Evolutionary conservation across 2,329 filamentous ascomycete genomes (phyloP).

Genomic region (Tolypocladium guangdongense): DNA sequence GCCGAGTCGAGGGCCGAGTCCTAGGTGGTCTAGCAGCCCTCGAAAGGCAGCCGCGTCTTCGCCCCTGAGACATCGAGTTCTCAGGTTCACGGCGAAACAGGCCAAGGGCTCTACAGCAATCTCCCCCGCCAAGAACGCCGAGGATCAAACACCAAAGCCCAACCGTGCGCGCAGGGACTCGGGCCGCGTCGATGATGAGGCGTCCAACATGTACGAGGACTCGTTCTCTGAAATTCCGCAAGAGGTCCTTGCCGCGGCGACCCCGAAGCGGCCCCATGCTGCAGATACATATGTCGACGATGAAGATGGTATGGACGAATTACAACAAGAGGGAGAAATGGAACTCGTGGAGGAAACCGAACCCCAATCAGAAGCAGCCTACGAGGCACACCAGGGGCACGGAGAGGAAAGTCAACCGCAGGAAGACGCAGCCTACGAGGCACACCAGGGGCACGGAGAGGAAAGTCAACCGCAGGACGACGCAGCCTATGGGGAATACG

Average conservation of each 20-base stretch:
- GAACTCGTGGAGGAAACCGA: constrained; percentile 5
- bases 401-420: constrained; percentile 2
- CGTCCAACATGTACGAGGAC: constrained; percentile 35
- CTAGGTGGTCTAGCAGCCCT: constrained; percentile 23
- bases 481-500: constrained; percentile 3
- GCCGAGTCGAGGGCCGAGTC: constrained; percentile 13
- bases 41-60: constrained; percentile 16
- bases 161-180: constrained; percentile 3
- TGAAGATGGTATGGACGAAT: constrained; percentile 2
- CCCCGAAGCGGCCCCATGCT: constrained; percentile 21
- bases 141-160: constrained; percentile 2
- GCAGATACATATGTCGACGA: constrained; percentile 2
- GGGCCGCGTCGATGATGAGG: constrained; percentile 12
- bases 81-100: constrained; percentile 17
- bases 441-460: not conserved
- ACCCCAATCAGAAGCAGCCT: not conserved
- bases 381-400: not conserved
- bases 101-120: constrained; percentile 6
- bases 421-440: constrained; percentile 1
- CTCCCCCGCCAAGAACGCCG: not conserved
- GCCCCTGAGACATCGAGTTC: constrained; percentile 21
- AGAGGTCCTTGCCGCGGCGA: constrained; percentile 37
- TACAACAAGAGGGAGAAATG: not conserved
- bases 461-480: constrained; percentile 4
- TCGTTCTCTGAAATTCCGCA: constrained; percentile 48